phyloP scores from a whole-genome alignment of 192 early-diverging fungal species.

The Powellomyces hirtus region DNA sequence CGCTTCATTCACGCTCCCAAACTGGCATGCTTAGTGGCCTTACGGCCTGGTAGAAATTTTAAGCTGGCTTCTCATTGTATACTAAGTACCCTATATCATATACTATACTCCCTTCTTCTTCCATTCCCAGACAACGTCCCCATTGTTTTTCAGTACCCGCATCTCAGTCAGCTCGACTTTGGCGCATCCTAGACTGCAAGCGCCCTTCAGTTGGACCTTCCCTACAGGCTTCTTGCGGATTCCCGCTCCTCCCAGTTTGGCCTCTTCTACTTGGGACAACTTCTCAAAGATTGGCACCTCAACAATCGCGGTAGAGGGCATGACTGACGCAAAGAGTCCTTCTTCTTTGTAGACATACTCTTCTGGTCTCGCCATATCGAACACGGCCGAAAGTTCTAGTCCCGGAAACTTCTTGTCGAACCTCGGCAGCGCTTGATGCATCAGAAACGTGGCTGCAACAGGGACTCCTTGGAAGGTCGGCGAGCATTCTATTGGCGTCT shows the following conservation, averaged over 20 bases:
- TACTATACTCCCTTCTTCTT: conserved; percentile 26
- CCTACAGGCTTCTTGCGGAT: conserved; percentile 53
- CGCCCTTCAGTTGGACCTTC: conserved; percentile 33
- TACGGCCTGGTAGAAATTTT: too few relatives aligned
- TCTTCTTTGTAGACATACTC: conserved; percentile 38
- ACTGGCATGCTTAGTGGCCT: too few relatives aligned
- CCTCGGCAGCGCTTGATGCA: conserved; percentile 39
- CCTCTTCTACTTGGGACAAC: conserved; percentile 41
- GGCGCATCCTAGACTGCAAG: conserved; percentile 51
- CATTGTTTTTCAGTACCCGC: conserved; percentile 36
- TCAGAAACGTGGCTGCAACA: conserved; percentile 51
- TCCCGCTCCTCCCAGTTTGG: conserved; percentile 39
- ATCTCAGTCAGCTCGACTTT: conserved; percentile 42
- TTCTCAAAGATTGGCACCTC: conserved; percentile 49
- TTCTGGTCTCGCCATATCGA: conserved; percentile 20
- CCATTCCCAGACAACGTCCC: conserved; percentile 48
- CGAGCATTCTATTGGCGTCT: conserved; percentile 29
- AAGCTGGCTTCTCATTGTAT: too few relatives aligned
- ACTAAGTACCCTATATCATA: background rate
- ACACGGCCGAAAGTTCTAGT: conserved; percentile 46
- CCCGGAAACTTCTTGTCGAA: conserved; percentile 45
- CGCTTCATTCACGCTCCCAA: too few relatives aligned
- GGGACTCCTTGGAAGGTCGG: conserved; percentile 52
- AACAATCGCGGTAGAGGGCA: conserved; percentile 28
- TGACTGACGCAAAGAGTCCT: conserved; percentile 27